Evolutionary conservation across 805 yeast species (phyloP), one percentile per base, ranked within the genome.

Genomic region (Metschnikowia hibisci): DNA sequence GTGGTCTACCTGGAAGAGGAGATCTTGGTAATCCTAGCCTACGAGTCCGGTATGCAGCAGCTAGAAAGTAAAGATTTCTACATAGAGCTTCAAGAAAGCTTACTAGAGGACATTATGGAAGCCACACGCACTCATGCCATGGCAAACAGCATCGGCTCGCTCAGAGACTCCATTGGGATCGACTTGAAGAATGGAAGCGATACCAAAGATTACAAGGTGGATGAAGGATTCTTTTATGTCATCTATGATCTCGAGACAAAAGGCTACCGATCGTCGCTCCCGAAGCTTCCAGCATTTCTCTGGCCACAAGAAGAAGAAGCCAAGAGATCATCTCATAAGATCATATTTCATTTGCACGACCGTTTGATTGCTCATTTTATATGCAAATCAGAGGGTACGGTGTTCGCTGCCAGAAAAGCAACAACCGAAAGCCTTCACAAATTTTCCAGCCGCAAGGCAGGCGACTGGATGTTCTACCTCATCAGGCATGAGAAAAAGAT

Each of bases 401-500:
- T 61, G 14, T 67, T 67, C 44, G 43, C 45, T 14, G 44, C 44
- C 0, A 42, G 47, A 4, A 48, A 52, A 31, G 36, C 49, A 6
- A 49, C 61, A 34, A 49, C 56, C 16, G 75, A 70, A 49, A 67
- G 60, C 48, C 63, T 69, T 37, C 73, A 70, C 51, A 70, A 70
- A 44, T 69, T 68, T 49, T 64, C 64, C 32, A 60, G 63, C 45
- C 64, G 63, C 43, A 64, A 60, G 41, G 47, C 45, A 25, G 68
- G 61, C 43, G 72, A 67, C 53, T 69, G 74, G 74, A 63, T 69
- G 63, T 63, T 70, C 46, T 70, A 70, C 51, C 64, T 62, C 44
- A 52, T 68, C 34, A 58, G 57, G 32, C 54, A 60, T 42, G 55
- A 58, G 22, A 52, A 52, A 4, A 63, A 61, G 42, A 58, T 54